Base-by-base conservation (phyloP, 2,329 filamentous ascomycete species). In the Fusarium protoensiforme region DNA sequence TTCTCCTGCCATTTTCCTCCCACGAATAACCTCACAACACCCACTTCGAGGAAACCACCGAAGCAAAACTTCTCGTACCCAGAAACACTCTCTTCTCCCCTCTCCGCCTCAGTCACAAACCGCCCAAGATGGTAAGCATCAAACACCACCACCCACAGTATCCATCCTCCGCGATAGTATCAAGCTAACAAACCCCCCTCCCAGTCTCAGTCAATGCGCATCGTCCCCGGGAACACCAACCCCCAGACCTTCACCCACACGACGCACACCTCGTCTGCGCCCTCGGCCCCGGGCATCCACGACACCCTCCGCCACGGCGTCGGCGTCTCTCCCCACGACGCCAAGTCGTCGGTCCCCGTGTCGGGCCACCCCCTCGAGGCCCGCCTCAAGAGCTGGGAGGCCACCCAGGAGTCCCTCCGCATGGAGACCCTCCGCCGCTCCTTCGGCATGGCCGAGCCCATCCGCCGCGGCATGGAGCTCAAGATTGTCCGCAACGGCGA, bases 381-480 rank as follows among this genome's bases (percentile, higher is more conserved):
- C 62, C 95, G 96, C 72, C 93, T 99, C 67, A 90, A 92, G 80
- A 90, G 92, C 80, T 99, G 96, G 96, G 94, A 96, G 84, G 88
- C 92, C 67, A 98, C 95, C 46, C 96, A 98, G 85, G 93, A 98
- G 78, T 83, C 87, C 36, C 84, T 98, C 81, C 96, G 97, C 85
- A 96, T 98, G 93, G 92, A 95, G 85, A 89, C 91, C 61, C 90
- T 98, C 78, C 92, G 94, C 74, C 93, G 94, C 75, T 92, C 94
- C 54, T 98, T 95, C 83, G 96, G 96, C 74, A 92, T 98, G 78
- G 94, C 93, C 29, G 96, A 98, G 89, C 96, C 96, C 4, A 91
- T 98, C 78, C 91, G 95, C 65, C 91, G 96, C 63, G 94, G 92
- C 70, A 98, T 99, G 96, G 96, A 99, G 87, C 88, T 98, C 82